Evolutionary conservation across 306 rosid species (phyloP).

Genomic region (Fragaria nilgerrensis): DNA sequence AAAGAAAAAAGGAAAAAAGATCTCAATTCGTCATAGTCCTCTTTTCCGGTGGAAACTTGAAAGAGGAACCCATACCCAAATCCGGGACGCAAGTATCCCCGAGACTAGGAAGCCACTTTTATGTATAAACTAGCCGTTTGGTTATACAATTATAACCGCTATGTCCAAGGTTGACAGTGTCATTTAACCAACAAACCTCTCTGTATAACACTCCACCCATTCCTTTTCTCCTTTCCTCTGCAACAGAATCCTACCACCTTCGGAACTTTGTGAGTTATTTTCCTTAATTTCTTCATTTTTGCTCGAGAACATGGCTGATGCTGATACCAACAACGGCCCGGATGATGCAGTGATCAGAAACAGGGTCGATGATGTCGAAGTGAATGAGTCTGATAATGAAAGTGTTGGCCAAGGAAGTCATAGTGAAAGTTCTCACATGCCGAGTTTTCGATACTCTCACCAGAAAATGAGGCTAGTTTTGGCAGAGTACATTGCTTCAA

Average conservation of each 20-base stretch:
- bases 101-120: background rate
- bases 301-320: slow-evolving; percentile 1
- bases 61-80: background rate
- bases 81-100: background rate
- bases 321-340: background rate
- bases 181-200: no score
- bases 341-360: background rate
- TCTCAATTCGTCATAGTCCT: no score
- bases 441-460: background rate
- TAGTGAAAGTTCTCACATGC: background rate
- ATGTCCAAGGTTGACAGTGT: no score
- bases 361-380: background rate
- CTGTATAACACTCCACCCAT: no score
- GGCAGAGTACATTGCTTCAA: slow-evolving; percentile 6
- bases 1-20: no score
- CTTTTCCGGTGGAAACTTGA: background rate
- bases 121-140: background rate
- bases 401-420: background rate
- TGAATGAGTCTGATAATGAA: background rate
- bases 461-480: background rate
- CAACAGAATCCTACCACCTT: no score
- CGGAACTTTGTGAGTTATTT: no score
- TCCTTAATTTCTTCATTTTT: background rate
- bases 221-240: no score
- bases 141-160: background rate